Evolutionary conservation across 108 stramenopile genomes (phyloP).

Genomic region (Skeletonema grethae): DNA sequence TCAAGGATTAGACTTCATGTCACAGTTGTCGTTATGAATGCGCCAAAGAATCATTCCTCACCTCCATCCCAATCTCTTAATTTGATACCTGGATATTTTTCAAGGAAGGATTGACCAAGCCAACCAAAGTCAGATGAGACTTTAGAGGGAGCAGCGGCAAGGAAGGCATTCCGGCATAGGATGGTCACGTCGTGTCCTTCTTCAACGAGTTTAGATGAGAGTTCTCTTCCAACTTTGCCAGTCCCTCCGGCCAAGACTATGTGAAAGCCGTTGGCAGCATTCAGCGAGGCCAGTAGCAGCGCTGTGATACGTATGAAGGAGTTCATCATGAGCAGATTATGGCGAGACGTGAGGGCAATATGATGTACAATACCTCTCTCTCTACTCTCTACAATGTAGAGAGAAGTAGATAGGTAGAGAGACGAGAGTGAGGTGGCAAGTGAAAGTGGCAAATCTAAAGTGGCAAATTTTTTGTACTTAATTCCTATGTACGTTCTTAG

Average conservation of each 20-base stretch:
- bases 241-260: conserved; percentile 83
- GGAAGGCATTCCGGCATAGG: conserved; percentile 76
- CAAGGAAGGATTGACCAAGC: conserved; percentile 65
- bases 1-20: background rate
- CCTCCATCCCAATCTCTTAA: conserved; percentile 89
- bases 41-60: background rate
- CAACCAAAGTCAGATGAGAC: conserved; percentile 81
- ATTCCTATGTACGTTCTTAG: no score
- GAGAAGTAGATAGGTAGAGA: no score
- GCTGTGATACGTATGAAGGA: background rate
- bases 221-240: conserved; percentile 55
- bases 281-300: conserved; percentile 1
- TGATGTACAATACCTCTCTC: no score
- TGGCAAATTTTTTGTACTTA: no score
- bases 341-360: no score
- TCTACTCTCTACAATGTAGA: no score
- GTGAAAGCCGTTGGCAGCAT: conserved; percentile 41
- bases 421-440: no score
- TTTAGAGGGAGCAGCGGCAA: conserved; percentile 73
- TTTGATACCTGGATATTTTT: conserved; percentile 53
- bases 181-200: conserved; percentile 74
- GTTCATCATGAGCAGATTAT: background rate
- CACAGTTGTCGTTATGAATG: background rate
- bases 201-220: conserved; percentile 52
- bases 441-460: no score